Base-by-base conservation (phyloP, 768 basidiomycete species). In the Lanmaoa rubissima region DNA sequence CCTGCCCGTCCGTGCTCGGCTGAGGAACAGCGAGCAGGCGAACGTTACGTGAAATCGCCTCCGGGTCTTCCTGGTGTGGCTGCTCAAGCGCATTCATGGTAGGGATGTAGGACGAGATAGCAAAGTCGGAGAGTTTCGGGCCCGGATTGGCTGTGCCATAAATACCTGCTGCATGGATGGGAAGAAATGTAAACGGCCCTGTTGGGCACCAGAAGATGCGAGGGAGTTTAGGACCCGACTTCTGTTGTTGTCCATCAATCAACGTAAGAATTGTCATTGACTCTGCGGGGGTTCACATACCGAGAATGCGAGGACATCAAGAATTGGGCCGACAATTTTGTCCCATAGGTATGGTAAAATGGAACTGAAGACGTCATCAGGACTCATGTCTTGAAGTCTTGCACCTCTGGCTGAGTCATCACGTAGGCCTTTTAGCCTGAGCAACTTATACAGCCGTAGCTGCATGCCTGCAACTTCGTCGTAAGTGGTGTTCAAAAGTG, bases 101-200 rank as follows among this genome's bases (percentile, higher is more conserved):
- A 2, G 70, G 66, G 2, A 62, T 64, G 46, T 74, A 74, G n/a
- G 72, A 72, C 2, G 47, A 54, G 8, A 52, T 35, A 9, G 11
- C 51, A 16, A 43, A 43, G 19, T 51, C 38, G 17, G 35, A 48
- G 2, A 53, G 19, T 36, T 46, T 44, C 8, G 43, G 19, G 26
- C 39, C 38, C n/a, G n/a, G 9, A 40, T 40, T 19, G 31, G 31
- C 31, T 14, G 21, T 3, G 2, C n/a, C 39, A 12, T 54, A 54
- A 10, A 47, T 3, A 4, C 54, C 54, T 12, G 54, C 48, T 1
- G 54, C 54, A 24, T 49, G 54, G 13, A 55, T 42, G 5, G 54
- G 47, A 14, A 49, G 54, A 36, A 55, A 40, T 3, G 21, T n/a
- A 21, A 51, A 24, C 5, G 55, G 43, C 5, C 47, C 54, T 8